Evolutionary conservation across 2,329 filamentous ascomycete species (phyloP), one percentile per base, ranked within the genome.

Genomic region (Botrytis cinerea): DNA sequence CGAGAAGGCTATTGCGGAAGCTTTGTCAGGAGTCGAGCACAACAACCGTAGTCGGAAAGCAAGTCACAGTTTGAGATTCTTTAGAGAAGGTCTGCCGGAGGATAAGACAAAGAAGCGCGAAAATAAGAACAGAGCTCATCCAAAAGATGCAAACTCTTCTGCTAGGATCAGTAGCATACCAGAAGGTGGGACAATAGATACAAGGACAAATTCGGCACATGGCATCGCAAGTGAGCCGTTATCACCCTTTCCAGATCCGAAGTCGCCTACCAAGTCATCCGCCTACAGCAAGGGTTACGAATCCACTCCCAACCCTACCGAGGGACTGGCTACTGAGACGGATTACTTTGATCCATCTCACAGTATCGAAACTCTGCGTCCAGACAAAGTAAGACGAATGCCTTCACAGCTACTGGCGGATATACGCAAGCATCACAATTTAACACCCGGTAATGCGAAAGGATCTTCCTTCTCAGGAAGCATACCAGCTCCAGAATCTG

Each of bases 11-110:
- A 87, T 91, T 69, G 85, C 87, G 9, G 88, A 90, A 75, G 87
- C 87, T 43, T 84, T 91, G 79, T 85, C 87, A 28, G 88, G 89
- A 3, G 83, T 87, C n/a, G 89, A 91, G 77, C 88, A 85, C 60
- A 90, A 88, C 77, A 87, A 87, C 63, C 87, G 90, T 71, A 93
- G 89, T 78, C 87, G 90, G 76, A 92, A 91, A 81, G 87, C 90
- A 57, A 91, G 89, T 78, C 89, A 91, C 80, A 90, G 88, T 76
- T 82, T 92, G 73, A 85, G 90, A 2, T 90, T 91, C 78, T 92
- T 92, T 83, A 90, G 89, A 75, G 89, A 91, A 80, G 89, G 88
- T 48, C 82, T 91, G 28, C 88, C 88, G 4, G 87, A 90, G 71
- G 88, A 91, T 62, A 87, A 87, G 78, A 79, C 81, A 60, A 87